Base-by-base conservation (phyloP, 805 yeast species). In the Ogataea naganishii region DNA sequence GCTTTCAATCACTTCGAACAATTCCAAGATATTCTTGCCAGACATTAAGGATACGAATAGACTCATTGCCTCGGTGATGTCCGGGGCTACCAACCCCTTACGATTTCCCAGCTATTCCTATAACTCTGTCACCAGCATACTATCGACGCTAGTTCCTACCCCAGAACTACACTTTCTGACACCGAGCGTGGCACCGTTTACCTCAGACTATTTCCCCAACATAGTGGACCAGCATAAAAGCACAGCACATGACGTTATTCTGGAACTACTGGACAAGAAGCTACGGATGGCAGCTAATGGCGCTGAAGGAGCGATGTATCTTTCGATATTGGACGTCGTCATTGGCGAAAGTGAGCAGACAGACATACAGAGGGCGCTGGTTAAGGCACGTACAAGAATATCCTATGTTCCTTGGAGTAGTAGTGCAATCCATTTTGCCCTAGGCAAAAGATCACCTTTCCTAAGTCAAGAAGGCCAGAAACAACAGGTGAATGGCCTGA, bases 41-140 rank as follows among this genome's bases (percentile, higher is more conserved):
- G 75, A 88, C 3, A 80, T 79, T 45, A 72, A 69, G 29, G 88
- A 86, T 33, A 75, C 89, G 2, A 92, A 92, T 57, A 84, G 81
- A 48, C 62, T 92, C 24, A 85, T 92, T 3, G 72, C 96, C 0
- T 76, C 86, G 7, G 85, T 84, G 7, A 72, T 86, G 65, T 77
- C 95, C 0, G 76, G 88, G 1, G 62, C 85, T 3, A 83, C 97
- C 3, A 83, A 89, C 37, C 82, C 97, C 0, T 58, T 92, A 26
- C 65, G 98, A 41, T 89, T 81, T 51, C 98, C 98, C 4, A 78
- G 92, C 27, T 85, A 85, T 58, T 79, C 86, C 71, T 88, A 83
- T 63, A 82, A 80, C 47, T 84, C 94, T 4, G 58, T 81, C 41
- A 82, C 86, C 23, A 79, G 94, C 28, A 74, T 92, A 12, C 56